Evolutionary conservation across 2,329 filamentous ascomycete species (phyloP).

Genomic region (Neobulgaria alba): DNA sequence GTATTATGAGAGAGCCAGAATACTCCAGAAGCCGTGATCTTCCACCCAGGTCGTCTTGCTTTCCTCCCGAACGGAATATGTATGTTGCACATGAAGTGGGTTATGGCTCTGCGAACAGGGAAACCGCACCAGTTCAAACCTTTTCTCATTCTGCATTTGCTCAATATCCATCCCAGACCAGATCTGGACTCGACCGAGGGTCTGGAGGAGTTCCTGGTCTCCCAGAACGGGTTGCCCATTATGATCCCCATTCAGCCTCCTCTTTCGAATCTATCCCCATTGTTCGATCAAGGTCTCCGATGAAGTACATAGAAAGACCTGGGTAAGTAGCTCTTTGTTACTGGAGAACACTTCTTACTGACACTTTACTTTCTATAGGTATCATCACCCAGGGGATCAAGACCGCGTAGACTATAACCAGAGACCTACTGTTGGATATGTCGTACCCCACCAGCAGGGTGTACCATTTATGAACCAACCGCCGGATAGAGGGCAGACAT

Average conservation of each 20-base stretch:
- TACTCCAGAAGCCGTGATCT: conserved; percentile 4
- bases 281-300: conserved; percentile 21
- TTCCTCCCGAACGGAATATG: conserved; percentile 14
- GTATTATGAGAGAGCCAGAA: not conserved
- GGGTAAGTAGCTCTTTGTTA: too few relatives aligned
- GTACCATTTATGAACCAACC: not conserved
- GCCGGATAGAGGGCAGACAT: conserved; percentile 3
- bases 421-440: not conserved
- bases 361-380: too few relatives aligned
- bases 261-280: conserved; percentile 10
- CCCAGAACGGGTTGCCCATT: conserved; percentile 4
- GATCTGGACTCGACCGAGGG: conserved; percentile 16
- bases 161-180: conserved; percentile 11
- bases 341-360: too few relatives aligned
- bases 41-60: conserved; percentile 14
- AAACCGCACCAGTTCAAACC: conserved; percentile 23
- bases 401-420: too few relatives aligned
- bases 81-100: conserved; percentile 19
- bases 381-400: too few relatives aligned
- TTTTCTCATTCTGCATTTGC: conserved; percentile 27
- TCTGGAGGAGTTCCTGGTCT: conserved; percentile 13
- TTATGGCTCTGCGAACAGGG: conserved; percentile 13
- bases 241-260: conserved; percentile 16
- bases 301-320: conserved; percentile 19
- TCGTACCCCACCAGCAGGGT: not conserved